Evolutionary conservation across 2,329 filamentous ascomycete species (phyloP), one percentile per base, ranked within the genome.

Genomic region (Fusarium odoratissimum): DNA sequence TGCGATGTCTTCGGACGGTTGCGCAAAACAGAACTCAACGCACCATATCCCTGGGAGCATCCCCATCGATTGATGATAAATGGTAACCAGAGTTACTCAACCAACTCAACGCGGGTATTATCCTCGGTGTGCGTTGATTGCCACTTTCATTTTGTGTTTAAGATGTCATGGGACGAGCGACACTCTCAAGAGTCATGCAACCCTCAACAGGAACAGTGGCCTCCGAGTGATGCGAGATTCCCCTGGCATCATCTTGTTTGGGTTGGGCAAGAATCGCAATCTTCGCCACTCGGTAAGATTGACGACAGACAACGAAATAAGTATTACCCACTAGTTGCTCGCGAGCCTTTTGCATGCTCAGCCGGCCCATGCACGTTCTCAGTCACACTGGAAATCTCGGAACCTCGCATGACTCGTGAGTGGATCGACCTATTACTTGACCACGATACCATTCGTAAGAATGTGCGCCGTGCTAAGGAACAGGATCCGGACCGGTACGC

Each of bases 401-500:
- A 82, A 57, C 87, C 87, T 16, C 86, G 86, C 5, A 82, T 91
- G 71, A 75, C 78, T 16, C 73, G 75, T 7, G 78, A 79, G 60
- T 86, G 84, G 82, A 79, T 87, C 4, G 70, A 80, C 17, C 78
- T 84, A 21, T 78, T 91, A 19, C 78, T 78, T 8, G 87, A 90
- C 68, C 79, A 83, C 23, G 76, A 82, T 5, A 80, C 86, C 41
- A 85, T 88, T 45, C 75, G 74, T 21, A 69, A 79, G 31, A 83
- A 84, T 37, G 75, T 88, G 7, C 75, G 78, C 3, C 57, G 76
- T 3, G 84, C 86, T 3, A 81, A 82, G 35, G 78, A 80, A 35
- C 74, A 83, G 12, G 87, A 90, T 37, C 86, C 87, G 0, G 80
- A 80, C 1, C 82, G 89, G 12, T 90, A 87, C 69, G 78, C 81